Evolutionary conservation across 2,329 filamentous ascomycete genomes (phyloP).

Genomic region (Aspergillus carbonarius): DNA sequence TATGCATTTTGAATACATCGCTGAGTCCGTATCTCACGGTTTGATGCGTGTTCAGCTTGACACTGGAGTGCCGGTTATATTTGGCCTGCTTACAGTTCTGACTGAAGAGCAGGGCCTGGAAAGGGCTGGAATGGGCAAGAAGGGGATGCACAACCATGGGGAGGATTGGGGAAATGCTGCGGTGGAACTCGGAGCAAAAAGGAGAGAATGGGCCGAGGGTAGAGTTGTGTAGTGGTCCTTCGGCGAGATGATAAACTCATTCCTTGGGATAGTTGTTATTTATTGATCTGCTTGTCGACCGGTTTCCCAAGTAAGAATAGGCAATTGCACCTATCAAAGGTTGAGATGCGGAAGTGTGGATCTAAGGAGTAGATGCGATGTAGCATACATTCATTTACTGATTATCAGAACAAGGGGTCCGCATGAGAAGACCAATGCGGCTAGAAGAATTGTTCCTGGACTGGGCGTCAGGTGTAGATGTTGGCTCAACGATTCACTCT

Average conservation of each 20-base stretch:
- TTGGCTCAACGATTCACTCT: slow-evolving; percentile 56
- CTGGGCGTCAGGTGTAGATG: slow-evolving; percentile 1
- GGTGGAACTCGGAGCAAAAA: slow-evolving; percentile 90
- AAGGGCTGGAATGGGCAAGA: slow-evolving; percentile 69
- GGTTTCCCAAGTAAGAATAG: neutral
- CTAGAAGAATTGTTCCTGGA: neutral
- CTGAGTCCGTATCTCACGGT: slow-evolving; percentile 84
- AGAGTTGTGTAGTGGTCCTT: slow-evolving; percentile 46
- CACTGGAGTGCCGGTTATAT: slow-evolving; percentile 82
- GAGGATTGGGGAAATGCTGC: slow-evolving; percentile 95
- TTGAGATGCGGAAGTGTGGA: neutral
- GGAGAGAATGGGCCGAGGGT: slow-evolving; percentile 77
- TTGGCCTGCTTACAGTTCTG: slow-evolving; percentile 86
- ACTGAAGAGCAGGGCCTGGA: slow-evolving; percentile 83
- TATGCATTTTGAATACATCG: slow-evolving; percentile 99
- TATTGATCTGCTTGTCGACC: neutral
- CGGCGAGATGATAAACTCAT: neutral
- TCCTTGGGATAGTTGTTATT: neutral
- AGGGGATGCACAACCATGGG: slow-evolving; percentile 78
- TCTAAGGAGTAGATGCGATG: neutral
- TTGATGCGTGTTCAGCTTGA: slow-evolving; percentile 95
- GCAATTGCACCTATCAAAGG: neutral
- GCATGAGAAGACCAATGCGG: neutral
- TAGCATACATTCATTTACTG: neutral
- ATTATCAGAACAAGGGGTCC: neutral